Evolutionary conservation across 1,284 basidiomycete genomes (phyloP), one percentile per base, ranked within the genome.

Genomic region (Austroboletus novae-zelandiae): DNA sequence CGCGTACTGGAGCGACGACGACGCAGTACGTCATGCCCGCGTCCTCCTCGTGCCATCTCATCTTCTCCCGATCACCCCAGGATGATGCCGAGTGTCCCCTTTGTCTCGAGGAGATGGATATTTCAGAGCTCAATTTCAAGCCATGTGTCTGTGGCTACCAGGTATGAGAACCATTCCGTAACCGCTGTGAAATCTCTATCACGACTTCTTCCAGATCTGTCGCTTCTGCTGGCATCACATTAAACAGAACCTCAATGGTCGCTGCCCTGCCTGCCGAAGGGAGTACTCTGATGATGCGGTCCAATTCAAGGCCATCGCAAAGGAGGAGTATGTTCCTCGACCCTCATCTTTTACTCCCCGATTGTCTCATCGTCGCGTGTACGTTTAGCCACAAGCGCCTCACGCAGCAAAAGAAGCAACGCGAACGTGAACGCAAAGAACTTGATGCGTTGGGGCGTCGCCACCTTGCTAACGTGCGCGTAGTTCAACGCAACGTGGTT

Each of bases 201-300:
- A 43, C 47, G 47, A 50, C 58, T 51, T 56, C 56, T 59, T 48
- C 37, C 60, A 98, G 94, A 95, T 99, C 61, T 99, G 97, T 71
- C 91, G 95, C 54, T 99, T 99, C 75, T 99, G 97, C 72, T 99
- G 95, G 86, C 93, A 98, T 74, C 94, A 98, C 73, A 96, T 98
- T 81, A 90, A 92, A 77, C 84, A 94, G 75, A 91, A 97, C 73
- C 77, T 97, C 53, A 99, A 99, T 70, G 89, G 95, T 56, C 85
- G 94, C 48, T 99, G 97, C 71, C 97, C 97, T 36, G 97, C 97
- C 32, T 99, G 97, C 73, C 82, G 97, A 65, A 80, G 95, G 61
- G 83, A 91, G 58, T 99, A 99, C 68, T 90, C 92, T 25, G 92
- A 98, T 59, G 90, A 96, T 53, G 81, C 86, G 41, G 90, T 98